Evolutionary conservation across 441 rosid genomes (phyloP).

Genomic region (Lepidium campestre): DNA sequence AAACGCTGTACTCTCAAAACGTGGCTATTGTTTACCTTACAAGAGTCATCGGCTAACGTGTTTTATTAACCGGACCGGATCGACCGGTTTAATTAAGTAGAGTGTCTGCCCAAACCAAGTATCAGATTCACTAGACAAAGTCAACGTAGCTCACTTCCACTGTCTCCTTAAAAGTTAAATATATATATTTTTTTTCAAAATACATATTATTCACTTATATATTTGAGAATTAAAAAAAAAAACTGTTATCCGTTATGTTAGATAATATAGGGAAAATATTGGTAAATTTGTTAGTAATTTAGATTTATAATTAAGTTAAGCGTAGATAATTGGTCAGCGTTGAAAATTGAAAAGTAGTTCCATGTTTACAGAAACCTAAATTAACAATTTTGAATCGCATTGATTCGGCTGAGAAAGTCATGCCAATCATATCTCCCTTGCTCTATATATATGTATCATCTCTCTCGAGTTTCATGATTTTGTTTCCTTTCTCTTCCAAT

Average conservation of each 20-base stretch:
- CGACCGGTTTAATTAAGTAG: neutral
- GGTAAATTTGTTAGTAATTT: neutral
- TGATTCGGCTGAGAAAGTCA: neutral
- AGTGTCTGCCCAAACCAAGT: neutral
- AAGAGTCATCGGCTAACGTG: neutral
- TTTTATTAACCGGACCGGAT: neutral
- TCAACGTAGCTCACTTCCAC: neutral
- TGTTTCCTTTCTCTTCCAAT: neutral
- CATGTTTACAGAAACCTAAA: neutral
- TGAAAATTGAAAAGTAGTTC: neutral
- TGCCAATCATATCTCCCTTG: neutral
- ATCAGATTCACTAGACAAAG: neutral
- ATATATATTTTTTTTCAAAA: no score
- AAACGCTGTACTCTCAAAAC: neutral
- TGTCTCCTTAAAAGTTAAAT: no score
- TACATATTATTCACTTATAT: no score
- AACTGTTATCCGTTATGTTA: neutral
- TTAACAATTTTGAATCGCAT: neutral
- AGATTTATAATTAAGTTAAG: no score
- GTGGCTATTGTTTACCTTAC: neutral
- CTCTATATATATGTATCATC: neutral
- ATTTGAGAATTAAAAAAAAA: neutral
- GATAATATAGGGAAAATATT: neutral
- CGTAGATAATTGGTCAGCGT: neutral
- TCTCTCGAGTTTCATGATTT: neutral